Percentiles rank a stretch among this genome's conserved stretches.
These are phyloP conservation scores for Rhododendron williamsianum DNA, from an alignment of 148 eudicot genomes.

Conservation along the genomic window DNA sequence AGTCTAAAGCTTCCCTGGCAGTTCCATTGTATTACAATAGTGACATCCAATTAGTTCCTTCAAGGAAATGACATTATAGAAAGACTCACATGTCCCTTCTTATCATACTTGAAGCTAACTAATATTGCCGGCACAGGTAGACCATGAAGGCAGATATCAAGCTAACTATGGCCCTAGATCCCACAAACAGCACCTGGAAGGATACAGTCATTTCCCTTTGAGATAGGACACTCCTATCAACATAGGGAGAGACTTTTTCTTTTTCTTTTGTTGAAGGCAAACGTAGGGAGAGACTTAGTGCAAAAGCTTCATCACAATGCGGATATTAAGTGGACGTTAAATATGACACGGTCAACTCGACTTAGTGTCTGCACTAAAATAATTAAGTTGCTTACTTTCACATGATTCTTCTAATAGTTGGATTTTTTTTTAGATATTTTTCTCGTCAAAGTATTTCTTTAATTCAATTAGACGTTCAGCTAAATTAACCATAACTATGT, in stretches of 20 bases:
- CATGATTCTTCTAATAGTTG: not conserved
- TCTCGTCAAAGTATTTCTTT: not conserved
- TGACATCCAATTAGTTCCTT: no score
- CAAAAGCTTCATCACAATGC: no score
- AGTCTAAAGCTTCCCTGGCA: no score
- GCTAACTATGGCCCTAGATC: no score
- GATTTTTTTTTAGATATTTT: not conserved
- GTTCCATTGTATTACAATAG: no score
- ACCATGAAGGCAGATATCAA: no score
- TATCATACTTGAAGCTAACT: no score
- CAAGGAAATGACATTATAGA: no score
- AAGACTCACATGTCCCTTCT: no score
- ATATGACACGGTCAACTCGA: not conserved
- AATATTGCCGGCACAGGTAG: no score
- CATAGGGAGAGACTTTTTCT: not conserved
- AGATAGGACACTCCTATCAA: not conserved
- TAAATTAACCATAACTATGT: not conserved
- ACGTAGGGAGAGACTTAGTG: not conserved
- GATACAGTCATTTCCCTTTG: no score
- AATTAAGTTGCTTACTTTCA: not conserved
- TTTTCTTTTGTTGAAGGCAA: not conserved
- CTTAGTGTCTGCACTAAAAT: not conserved
- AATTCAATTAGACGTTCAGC: not conserved
- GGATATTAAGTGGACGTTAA: not conserved
- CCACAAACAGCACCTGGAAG: no score